Evolutionary conservation across 176 grass and related monocot species (phyloP), one percentile per base, ranked within the genome.

Genomic region (Raddia distichophylla): DNA sequence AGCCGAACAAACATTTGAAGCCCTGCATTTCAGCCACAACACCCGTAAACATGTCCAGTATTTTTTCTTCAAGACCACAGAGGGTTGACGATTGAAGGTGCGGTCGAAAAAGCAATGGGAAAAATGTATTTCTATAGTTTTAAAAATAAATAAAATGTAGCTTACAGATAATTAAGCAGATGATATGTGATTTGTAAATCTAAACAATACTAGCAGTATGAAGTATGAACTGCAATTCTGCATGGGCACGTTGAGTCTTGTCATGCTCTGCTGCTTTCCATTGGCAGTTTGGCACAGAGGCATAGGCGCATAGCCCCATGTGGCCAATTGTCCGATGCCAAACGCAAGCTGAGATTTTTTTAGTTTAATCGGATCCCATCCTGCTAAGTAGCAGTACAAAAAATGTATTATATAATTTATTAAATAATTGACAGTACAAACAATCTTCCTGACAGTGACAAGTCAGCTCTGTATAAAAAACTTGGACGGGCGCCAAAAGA

Each of bases 271-370:
- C 34, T 82, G 45, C 63, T 60, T 40, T 15, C 33, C 51, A 48
- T 8, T 48, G 62, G 56, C 57, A 60, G 27, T 27, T 27, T 27
- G 27, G 27, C 27, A 27, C 27, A 27, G 3, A 40, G 1, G 37
- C 37, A 40, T n/a, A n/a, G n/a, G n/a, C n/a, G n/a, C n/a, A n/a
- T 66, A 63, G 20, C 33, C 33, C 58, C 44, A 71, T 60, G 56
- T 85, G 83, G 53, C 46, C 75, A 52, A 78, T 78, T 71, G 27
- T 49, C 52, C 16, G n/a, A 34, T 57, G 63, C 37, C 50, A 34
- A 35, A 22, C 19, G 13, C 42, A 76, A 40, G 37, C 37, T 40
- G 37, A 40, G 37, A 40, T 40, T 40, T 40, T 40, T 40, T 27
- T 27, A 27, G 27, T 27, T 27, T 27, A 27, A 27, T 27, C 27